Evolutionary conservation across 305 asterid genomes (phyloP).

Genomic region (Plantago lanceolata): DNA sequence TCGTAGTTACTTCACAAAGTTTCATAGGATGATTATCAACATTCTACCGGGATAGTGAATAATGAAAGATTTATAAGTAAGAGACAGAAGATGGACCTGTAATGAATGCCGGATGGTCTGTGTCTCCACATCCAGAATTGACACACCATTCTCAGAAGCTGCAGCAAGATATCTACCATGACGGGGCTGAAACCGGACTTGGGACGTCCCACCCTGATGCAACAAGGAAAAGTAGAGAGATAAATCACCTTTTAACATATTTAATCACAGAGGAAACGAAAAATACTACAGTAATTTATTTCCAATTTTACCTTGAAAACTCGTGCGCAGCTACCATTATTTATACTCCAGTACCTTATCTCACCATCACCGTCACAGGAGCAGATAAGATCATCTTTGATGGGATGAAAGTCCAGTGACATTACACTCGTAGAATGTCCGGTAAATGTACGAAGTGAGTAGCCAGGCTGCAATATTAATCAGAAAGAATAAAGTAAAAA

Average conservation of each 20-base stretch:
- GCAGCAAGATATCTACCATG: conserved; percentile 89
- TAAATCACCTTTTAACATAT: neutral
- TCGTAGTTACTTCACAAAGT: too few species aligned
- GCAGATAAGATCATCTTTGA: conserved; percentile 86
- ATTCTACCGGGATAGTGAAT: neutral
- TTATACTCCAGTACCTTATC: conserved; percentile 88
- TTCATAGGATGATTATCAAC: too few species aligned
- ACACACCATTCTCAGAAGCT: conserved; percentile 79
- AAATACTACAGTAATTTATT: neutral
- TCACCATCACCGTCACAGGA: conserved; percentile 95
- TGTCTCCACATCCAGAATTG: conserved; percentile 78
- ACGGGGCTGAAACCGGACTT: conserved; percentile 94
- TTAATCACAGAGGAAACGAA: neutral
- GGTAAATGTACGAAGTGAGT: conserved; percentile 77
- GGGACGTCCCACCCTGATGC: conserved; percentile 71
- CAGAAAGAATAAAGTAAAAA: too few species aligned
- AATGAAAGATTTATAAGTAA: too few species aligned
- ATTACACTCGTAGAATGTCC: conserved; percentile 86
- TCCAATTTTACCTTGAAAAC: conserved; percentile 61
- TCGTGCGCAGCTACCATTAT: conserved; percentile 63
- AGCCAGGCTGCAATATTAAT: conserved; percentile 55
- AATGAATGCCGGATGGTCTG: conserved; percentile 73
- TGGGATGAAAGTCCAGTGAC: conserved; percentile 96
- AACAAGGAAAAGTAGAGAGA: conserved; percentile 11
- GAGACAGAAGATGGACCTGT: conserved; percentile 38